Evolutionary conservation across 2,329 filamentous ascomycete genomes (phyloP).

Genomic region (Fusarium sp.): DNA sequence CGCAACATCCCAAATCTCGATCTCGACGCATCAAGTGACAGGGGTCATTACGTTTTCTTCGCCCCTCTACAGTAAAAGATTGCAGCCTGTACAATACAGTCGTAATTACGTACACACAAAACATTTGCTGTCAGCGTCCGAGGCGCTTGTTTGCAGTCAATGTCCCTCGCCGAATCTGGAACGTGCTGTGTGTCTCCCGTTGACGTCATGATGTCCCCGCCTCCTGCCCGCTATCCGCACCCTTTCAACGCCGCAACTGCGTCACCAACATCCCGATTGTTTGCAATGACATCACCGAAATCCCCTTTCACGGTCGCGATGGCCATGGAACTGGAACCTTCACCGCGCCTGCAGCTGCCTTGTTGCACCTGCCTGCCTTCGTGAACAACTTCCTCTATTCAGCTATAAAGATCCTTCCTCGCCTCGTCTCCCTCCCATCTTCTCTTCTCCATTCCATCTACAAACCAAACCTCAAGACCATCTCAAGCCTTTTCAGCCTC

Average conservation of each 20-base stretch:
- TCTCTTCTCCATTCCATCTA: slow-evolving; percentile 14
- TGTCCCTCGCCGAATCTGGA: not conserved
- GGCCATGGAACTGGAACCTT: slow-evolving; percentile 4
- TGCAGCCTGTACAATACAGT: not conserved
- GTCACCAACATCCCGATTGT: slow-evolving; percentile 23
- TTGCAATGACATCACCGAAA: slow-evolving; percentile 39
- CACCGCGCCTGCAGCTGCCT: slow-evolving; percentile 13
- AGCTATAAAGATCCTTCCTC: slow-evolving; percentile 34
- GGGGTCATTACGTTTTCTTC: slow-evolving; percentile 31
- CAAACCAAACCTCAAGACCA: slow-evolving; percentile 15
- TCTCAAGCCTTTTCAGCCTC: not conserved
- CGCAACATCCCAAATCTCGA: slow-evolving; percentile 5
- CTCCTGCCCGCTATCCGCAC: slow-evolving; percentile 1
- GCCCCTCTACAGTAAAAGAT: not conserved
- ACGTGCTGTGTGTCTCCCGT: not conserved
- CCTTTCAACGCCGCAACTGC: slow-evolving; percentile 7
- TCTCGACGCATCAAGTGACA: slow-evolving; percentile 9
- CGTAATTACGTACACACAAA: not conserved
- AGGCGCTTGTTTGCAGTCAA: slow-evolving; percentile 17
- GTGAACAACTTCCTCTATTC: slow-evolving; percentile 18
- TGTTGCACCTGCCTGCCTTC: slow-evolving; percentile 14
- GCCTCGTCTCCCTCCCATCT: slow-evolving; percentile 42
- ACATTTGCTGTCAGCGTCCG: not conserved
- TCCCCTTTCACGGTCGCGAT: slow-evolving; percentile 1
- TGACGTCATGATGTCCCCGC: slow-evolving; percentile 34